Evolutionary conservation across 768 basidiomycete genomes (phyloP).

Genomic region (Rhizopogon sp.): DNA sequence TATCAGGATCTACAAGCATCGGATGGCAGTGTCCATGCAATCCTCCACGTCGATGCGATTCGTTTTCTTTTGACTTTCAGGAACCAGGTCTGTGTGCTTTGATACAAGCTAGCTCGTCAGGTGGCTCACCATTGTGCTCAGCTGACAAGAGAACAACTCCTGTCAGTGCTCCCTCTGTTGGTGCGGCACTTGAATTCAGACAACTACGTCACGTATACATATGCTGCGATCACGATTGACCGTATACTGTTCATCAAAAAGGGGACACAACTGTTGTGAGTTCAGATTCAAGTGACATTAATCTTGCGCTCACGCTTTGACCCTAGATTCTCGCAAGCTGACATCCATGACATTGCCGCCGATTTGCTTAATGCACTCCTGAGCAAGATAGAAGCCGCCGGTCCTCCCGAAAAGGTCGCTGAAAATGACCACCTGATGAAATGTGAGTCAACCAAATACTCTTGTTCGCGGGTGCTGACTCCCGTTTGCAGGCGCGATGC

Average conservation of each 20-base stretch:
- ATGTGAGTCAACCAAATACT: constrained; percentile 47
- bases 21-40: constrained; percentile 70
- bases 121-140: constrained; percentile 22
- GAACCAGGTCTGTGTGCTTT: constrained; percentile 63
- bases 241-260: constrained; percentile 89
- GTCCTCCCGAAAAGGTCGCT: constrained; percentile 86
- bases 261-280: constrained; percentile 68
- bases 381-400: constrained; percentile 70
- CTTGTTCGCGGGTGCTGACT: neutral
- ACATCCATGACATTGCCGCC: constrained; percentile 80
- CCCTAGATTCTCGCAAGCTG: constrained; percentile 77
- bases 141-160: constrained; percentile 91
- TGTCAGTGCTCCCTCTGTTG: constrained; percentile 85
- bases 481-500: constrained; percentile 72
- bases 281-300: constrained; percentile 6
- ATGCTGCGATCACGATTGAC: constrained; percentile 98
- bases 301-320: neutral
- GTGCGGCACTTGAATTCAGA: constrained; percentile 74
- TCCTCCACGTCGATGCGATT: constrained; percentile 94
- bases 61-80: constrained; percentile 92
- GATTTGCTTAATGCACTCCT: constrained; percentile 70
- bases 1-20: constrained; percentile 78
- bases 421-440: constrained; percentile 99
- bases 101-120: neutral
- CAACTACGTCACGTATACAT: constrained; percentile 92